Base-by-base conservation (phyloP, 768 basidiomycete species). In the Galerina marginata region DNA sequence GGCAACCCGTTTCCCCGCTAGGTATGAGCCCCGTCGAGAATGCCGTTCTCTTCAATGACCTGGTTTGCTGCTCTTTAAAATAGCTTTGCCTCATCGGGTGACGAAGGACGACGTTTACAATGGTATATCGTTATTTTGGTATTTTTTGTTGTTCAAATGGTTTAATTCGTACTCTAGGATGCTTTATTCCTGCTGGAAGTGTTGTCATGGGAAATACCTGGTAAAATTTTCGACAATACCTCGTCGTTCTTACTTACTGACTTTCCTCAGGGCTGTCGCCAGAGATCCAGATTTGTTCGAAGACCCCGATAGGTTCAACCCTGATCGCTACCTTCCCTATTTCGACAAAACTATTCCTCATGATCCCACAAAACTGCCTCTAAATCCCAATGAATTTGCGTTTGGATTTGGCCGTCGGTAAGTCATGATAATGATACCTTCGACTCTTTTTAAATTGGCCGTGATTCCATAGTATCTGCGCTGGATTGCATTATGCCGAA, bases 171-270 rank as follows among this genome's bases (percentile, higher is more conserved):
- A 10, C 61, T 60, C 54, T 63, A 69, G 71, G 68, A 4, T 66
- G 61, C 43, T 67, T 70, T 56, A 75, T 80, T n/a, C 77, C 78
- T 0, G 71, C 67, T 37, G 77, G 74, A 7, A 73, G 75, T 2
- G 70, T 74, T 9, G 66, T 76, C 26, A 59, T 77, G 47, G 69
- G 67, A 20, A 76, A 76, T 43, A 60, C 65, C 53, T 72, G 74
- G 74, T 70, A 29, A 53, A 37, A 57, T n/a, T 23, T 20, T 23
- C n/a, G 4, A 1, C 6, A 40, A 12, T 12, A 9, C 15, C 40
- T 37, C 26, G 11, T 4, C 38, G 9, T 36, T 6, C 45, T 57
- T 29, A 5, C 42, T 60, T 12, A 50, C 33, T 40, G 10, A 64
- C 6, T 25, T 39, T 48, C 2, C 37, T 38, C 39, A 72, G 71